Evolutionary conservation across 2,329 filamentous ascomycete species (phyloP).

Genomic region (Fusarium chaquense): DNA sequence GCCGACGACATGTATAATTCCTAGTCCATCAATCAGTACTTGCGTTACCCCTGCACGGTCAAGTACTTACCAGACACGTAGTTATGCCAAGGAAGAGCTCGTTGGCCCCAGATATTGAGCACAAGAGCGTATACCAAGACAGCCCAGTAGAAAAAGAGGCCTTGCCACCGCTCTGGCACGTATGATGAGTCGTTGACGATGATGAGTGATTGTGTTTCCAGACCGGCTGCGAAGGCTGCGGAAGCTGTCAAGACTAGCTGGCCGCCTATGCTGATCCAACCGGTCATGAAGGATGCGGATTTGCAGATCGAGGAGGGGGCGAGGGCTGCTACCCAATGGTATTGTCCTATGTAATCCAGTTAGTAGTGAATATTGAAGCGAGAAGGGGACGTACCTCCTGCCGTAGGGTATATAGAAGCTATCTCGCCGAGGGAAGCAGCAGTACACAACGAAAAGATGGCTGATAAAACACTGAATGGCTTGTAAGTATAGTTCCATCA

Average conservation of each 20-base stretch:
- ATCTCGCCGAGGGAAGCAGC: constrained; percentile 36
- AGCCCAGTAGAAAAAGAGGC: constrained; percentile 62
- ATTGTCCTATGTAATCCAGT: constrained; percentile 23
- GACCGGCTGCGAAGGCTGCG: constrained; percentile 59
- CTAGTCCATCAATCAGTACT: constrained; percentile 17
- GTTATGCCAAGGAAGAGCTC: constrained; percentile 54
- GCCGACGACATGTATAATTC: constrained; percentile 46
- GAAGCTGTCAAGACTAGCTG: constrained; percentile 61
- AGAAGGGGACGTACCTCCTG: constrained; percentile 18
- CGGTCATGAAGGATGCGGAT: constrained; percentile 20
- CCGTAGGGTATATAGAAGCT: constrained; percentile 40
- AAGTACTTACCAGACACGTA: constrained; percentile 30
- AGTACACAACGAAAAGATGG: constrained; percentile 33
- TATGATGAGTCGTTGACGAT: constrained; percentile 58
- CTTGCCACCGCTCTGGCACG: constrained; percentile 57
- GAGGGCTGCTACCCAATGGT: constrained; percentile 42
- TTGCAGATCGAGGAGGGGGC: constrained; percentile 22
- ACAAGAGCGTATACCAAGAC: constrained; percentile 53
- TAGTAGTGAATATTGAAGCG: background rate
- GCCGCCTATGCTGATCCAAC: constrained; percentile 57
- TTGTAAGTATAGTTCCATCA: background rate
- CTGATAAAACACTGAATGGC: constrained; percentile 18
- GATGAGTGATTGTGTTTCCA: constrained; percentile 59
- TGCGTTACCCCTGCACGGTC: fast-evolving
- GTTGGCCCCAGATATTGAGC: constrained; percentile 58